These are phyloP conservation scores for Chlorella sp. DNA, from an alignment of 139 green algal genomes.

Conservation along the genomic window DNA sequence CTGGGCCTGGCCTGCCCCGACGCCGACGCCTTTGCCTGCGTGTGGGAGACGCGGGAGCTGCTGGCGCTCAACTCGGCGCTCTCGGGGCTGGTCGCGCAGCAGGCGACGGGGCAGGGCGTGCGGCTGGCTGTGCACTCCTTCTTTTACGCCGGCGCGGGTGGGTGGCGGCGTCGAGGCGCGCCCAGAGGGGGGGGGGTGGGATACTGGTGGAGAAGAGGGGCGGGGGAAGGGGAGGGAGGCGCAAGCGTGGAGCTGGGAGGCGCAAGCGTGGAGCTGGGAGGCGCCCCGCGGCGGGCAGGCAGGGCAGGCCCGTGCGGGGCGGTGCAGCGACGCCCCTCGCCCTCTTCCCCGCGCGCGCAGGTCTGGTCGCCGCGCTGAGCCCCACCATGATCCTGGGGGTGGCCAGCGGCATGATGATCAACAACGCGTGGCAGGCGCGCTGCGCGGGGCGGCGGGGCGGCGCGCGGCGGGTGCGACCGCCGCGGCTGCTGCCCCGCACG, in stretches of 20 bases:
- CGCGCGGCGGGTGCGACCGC: too few species aligned
- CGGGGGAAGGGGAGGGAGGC: too few species aligned
- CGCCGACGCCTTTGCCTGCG: conserved; percentile 49
- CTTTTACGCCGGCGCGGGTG: conserved; percentile 47
- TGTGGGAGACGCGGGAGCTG: conserved; percentile 77
- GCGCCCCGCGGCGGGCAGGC: too few species aligned
- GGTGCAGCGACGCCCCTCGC: too few species aligned
- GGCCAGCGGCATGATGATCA: conserved; percentile 47
- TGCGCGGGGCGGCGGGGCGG: too few species aligned
- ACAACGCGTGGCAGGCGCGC: conserved; percentile 59
- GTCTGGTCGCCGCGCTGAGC: conserved; percentile 57
- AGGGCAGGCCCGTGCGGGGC: too few species aligned
- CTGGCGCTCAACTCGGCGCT: conserved; percentile 47
- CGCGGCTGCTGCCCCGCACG: too few species aligned
- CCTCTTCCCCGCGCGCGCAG: too few species aligned
- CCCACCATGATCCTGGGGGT: conserved; percentile 39
- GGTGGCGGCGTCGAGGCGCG: background rate
- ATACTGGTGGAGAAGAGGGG: too few species aligned
- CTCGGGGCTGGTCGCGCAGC: conserved; percentile 45
- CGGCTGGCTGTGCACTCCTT: conserved; percentile 51
- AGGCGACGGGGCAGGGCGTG: conserved; percentile 36
- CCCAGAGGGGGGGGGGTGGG: too few species aligned
- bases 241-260: too few species aligned
- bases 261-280: too few species aligned
- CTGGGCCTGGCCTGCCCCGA: background rate